Base-by-base conservation (phyloP, 208 protist species). In the Willaertia magna region DNA sequence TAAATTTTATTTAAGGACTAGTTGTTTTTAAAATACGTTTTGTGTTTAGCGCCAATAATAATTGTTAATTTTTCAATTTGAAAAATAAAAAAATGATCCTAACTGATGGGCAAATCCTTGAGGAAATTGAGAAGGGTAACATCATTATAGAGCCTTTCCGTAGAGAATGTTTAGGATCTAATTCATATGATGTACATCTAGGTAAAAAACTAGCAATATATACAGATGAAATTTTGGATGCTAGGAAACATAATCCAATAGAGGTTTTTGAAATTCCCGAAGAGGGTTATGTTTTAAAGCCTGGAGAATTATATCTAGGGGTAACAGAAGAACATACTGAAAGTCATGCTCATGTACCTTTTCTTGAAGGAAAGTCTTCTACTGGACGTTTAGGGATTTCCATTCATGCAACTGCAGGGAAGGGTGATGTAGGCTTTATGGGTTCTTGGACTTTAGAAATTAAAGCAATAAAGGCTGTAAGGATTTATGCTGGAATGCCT, bases 141-240 rank as follows among this genome's bases (percentile, higher is more conserved):
- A 83, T 83, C 18, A 22, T 83, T 55, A 83, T 83, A 9, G 30
- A 83, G 42, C 78, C 78, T 16, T 83, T 59, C 14, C 14, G 43
- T 6, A 30, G 78, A 55, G 22, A n/a, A 7, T 26, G n/a, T 26
- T 20, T 83, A 2, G 78, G 78, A 40, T 18, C 30, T 0, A 83
- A 83, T 55, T 83, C 78, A 0, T 83, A 83, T 42, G 78, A 83
- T 83, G 78, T 83, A 26, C 46, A 55, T 83, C 46, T 83, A 26
- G 43, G 46, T 26, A 55, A 39, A 18, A 55, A 40, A 7, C 11
- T 83, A 9, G 78, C 46, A 12, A 20, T 83, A 43, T 83, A 83
- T 26, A 55, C 9, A 39, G 43, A 55, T 26, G 46, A 83, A 55
- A 40, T 22, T 6, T 43, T 83, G 18, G 78, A 83, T 55, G 78